phyloP scores from a whole-genome alignment of 441 rosid species.

The Macaranga tanarius region DNA sequence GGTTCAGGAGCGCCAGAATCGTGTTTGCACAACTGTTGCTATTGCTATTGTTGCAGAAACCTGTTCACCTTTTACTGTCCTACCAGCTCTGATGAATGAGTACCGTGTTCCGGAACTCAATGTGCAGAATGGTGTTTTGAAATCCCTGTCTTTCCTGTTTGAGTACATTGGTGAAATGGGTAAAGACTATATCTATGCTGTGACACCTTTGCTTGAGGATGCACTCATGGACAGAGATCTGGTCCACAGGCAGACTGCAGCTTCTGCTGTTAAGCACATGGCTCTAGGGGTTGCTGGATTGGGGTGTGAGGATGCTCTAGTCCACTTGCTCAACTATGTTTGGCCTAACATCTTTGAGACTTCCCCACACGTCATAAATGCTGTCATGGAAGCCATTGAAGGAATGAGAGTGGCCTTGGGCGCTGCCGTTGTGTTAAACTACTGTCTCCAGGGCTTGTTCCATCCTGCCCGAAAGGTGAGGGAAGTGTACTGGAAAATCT shows the following conservation, averaged over 20 bases:
- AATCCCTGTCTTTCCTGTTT: conserved; percentile 89
- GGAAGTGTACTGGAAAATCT: conserved; percentile 98
- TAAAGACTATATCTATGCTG: conserved; percentile 95
- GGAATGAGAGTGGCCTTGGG: conserved; percentile 96
- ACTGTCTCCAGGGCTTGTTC: conserved; percentile 94
- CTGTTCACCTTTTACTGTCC: conserved; percentile 93
- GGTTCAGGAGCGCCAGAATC: conserved; percentile 98
- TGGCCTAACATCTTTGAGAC: conserved; percentile 99
- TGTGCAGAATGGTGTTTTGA: conserved; percentile 95
- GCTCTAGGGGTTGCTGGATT: conserved; percentile 96
- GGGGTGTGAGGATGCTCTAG: conserved; percentile 97
- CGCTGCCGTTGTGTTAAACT: conserved; percentile 75
- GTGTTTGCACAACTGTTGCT: conserved; percentile 98
- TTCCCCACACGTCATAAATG: conserved; percentile 96
- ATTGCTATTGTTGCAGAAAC: conserved; percentile 97
- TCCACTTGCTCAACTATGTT: conserved; percentile 83
- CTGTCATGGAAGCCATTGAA: conserved; percentile 95
- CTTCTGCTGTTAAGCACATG: conserved; percentile 97
- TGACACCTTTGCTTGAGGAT: conserved; percentile 94
- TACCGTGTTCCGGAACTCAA: conserved; percentile 95
- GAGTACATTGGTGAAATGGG: conserved; percentile 99
- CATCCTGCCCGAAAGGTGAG: conserved; percentile 97
- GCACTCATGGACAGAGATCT: conserved; percentile 97
- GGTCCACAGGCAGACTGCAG: conserved; percentile 98
- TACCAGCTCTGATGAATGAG: conserved; percentile 95